Conservation (phyloP, 345 rosid species). For the Sapria himalayana region DNA sequence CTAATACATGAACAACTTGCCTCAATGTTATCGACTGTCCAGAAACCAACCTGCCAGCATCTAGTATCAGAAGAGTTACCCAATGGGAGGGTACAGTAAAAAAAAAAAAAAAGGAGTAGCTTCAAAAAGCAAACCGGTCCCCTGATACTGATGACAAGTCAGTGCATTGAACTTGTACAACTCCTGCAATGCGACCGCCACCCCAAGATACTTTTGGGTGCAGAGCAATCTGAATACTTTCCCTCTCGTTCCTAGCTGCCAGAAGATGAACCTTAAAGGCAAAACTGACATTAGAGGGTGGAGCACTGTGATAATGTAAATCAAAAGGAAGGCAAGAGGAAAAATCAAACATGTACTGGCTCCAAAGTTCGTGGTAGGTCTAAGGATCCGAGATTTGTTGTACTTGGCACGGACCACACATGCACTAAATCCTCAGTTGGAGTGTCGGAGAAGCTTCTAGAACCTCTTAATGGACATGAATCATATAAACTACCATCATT, state of each 20-base stretch:
- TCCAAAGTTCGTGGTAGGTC: slow-evolving; percentile 69
- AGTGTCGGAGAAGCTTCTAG: slow-evolving; percentile 38
- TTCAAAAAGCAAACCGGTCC: slow-evolving; percentile 41
- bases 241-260: slow-evolving; percentile 95
- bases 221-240: slow-evolving; percentile 78
- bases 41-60: slow-evolving; percentile 38
- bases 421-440: slow-evolving; percentile 54
- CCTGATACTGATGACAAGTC: slow-evolving; percentile 68
- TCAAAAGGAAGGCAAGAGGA: background rate
- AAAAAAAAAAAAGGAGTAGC: slow-evolving; percentile 7
- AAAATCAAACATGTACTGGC: slow-evolving; percentile 28
- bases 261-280: slow-evolving; percentile 55
- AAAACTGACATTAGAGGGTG: slow-evolving; percentile 8
- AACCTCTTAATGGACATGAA: slow-evolving; percentile 23
- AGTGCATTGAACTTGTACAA: slow-evolving; percentile 69
- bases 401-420: slow-evolving; percentile 80
- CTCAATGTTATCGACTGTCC: slow-evolving; percentile 58
- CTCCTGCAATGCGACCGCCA: slow-evolving; percentile 34
- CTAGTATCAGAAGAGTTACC: slow-evolving; percentile 8
- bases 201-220: slow-evolving; percentile 91
- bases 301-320: slow-evolving; percentile 4
- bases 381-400: slow-evolving; percentile 59
- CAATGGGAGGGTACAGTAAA: slow-evolving; percentile 5
- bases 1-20: slow-evolving; percentile 56
- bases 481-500: slow-evolving; percentile 25